Conservation (phyloP, 129 eudicot genomes). For the Lactuca saligna region DNA sequence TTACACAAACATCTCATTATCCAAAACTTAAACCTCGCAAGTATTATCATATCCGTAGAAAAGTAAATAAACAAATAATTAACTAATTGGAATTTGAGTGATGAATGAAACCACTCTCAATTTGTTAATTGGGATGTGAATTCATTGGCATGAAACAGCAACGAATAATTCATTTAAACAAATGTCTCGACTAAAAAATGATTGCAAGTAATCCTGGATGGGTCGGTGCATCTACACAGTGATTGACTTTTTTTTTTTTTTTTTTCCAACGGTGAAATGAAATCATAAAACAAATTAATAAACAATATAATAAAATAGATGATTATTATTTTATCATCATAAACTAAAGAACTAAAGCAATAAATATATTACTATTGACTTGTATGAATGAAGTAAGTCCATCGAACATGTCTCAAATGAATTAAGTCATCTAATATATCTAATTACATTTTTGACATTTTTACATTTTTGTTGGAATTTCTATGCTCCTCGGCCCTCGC, state of each 20-base stretch:
- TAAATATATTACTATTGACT: no score
- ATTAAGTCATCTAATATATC: no score
- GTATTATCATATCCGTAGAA: neutral
- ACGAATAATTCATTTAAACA: slow-evolving; percentile 8
- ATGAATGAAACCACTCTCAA: slow-evolving; percentile 23
- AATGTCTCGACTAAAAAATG: neutral
- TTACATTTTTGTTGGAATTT: no score
- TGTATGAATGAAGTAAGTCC: no score
- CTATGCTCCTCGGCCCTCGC: no score
- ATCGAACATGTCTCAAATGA: no score
- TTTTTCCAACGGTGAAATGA: neutral
- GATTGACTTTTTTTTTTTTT: neutral
- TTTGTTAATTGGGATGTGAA: slow-evolving; percentile 10
- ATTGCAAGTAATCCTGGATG: slow-evolving; percentile 17
- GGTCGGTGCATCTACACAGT: slow-evolving; percentile 13
- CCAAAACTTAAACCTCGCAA: neutral
- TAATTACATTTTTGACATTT: no score
- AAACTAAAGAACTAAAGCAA: no score
- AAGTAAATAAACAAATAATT: neutral
- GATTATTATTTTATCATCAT: no score
- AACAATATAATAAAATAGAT: no score
- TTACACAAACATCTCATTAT: neutral
- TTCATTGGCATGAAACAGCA: slow-evolving; percentile 27
- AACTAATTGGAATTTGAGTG: neutral
- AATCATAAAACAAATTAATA: neutral